Conservation (phyloP, 495 filamentous ascomycete species). For the Aspergillus egyptiacus region DNA sequence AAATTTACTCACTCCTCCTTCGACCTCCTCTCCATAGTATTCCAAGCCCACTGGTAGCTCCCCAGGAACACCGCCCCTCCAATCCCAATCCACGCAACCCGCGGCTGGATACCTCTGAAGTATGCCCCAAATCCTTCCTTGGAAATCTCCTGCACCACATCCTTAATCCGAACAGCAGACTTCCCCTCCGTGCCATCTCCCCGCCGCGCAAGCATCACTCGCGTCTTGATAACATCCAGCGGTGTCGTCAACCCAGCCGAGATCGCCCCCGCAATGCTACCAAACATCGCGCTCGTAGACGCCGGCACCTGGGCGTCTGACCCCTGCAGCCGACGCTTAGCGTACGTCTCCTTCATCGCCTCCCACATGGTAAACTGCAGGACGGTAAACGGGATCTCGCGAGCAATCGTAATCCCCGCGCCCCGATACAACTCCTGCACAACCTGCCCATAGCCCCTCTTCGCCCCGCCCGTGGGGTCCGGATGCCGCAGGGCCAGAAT, state of each 20-base stretch:
- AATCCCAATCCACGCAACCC: conserved; percentile 88
- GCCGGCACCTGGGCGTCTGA: conserved; percentile 47
- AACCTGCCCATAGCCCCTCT: conserved; percentile 50
- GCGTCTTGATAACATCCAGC: conserved; percentile 91
- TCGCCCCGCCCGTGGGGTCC: conserved; percentile 24
- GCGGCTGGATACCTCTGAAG: conserved; percentile 81
- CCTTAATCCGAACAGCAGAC: conserved; percentile 48
- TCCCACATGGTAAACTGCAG: conserved; percentile 98
- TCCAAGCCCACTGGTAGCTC: conserved; percentile 88
- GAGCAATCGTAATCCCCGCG: conserved; percentile 83
- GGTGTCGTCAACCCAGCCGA: conserved; percentile 89
- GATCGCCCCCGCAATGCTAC: conserved; percentile 74
- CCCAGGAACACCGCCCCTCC: conserved; percentile 94
- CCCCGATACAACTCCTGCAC: conserved; percentile 84
- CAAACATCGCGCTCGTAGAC: conserved; percentile 78
- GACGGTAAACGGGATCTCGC: conserved; percentile 95
- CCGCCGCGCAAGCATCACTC: conserved; percentile 77
- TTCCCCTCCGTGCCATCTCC: conserved; percentile 25
- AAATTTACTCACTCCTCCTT: conserved; percentile 17
- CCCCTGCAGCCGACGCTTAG: conserved; percentile 26
- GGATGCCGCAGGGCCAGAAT: conserved; percentile 55
- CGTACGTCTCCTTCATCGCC: conserved; percentile 63
- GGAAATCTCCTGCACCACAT: conserved; percentile 61
- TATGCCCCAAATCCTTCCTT: conserved; percentile 70
- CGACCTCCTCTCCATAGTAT: conserved; percentile 50